Conservation (phyloP, 768 basidiomycete species). For the Hygrocybe punicea region DNA sequence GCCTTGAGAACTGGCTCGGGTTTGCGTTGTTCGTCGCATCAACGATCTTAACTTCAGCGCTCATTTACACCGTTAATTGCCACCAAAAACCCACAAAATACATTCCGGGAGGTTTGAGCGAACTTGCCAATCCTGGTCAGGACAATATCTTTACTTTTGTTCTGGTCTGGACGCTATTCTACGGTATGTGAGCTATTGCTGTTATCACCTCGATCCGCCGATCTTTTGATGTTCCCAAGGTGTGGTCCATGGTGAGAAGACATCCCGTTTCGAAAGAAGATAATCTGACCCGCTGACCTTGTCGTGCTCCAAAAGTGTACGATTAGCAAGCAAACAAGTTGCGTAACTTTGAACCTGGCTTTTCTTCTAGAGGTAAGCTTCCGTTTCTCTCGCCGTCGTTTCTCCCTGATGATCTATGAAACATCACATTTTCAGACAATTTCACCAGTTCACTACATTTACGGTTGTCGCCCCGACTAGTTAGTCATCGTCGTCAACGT, state of each 20-base stretch:
- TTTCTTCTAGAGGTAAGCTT: no score
- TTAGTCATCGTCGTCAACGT: no score
- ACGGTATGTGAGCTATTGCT: conserved; percentile 51
- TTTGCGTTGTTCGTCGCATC: conserved; percentile 74
- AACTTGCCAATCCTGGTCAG: conserved; percentile 79
- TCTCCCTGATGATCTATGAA: no score
- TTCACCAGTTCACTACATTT: no score
- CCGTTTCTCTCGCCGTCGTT: no score
- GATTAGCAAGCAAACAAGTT: not conserved
- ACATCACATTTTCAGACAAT: no score
- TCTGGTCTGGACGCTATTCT: conserved; percentile 91
- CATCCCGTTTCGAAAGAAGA: conserved; percentile 6
- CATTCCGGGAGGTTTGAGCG: conserved; percentile 58
- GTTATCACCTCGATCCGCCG: not conserved
- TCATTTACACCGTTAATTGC: conserved; percentile 70
- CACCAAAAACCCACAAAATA: conserved; percentile 60
- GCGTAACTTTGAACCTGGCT: no score
- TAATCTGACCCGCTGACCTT: conserved; percentile 3
- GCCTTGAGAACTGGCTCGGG: conserved; percentile 79
- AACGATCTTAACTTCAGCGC: conserved; percentile 62
- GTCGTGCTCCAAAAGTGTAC: not conserved
- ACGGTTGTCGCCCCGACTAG: no score
- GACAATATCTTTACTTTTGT: conserved; percentile 91
- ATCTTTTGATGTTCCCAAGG: conserved; percentile 25
- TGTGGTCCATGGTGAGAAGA: conserved; percentile 47